Evolutionary conservation across 352 stramenopile species (phyloP).

Genomic region (Aphanomyces cochlioides): DNA sequence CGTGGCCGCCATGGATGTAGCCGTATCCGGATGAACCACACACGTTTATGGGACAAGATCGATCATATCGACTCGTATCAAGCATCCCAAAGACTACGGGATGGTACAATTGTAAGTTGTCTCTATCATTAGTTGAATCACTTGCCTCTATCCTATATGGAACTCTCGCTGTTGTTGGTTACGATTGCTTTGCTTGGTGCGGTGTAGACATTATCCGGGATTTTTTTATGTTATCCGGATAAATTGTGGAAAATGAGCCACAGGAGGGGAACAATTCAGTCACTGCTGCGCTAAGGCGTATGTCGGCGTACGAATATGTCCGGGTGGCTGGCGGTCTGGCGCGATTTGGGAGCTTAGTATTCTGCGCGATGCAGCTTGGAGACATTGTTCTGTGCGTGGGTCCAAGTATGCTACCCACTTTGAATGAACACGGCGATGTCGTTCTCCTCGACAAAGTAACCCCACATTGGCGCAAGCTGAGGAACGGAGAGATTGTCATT

Average conservation of each 20-base stretch:
- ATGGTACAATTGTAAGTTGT: too few relatives aligned
- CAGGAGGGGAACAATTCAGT: background rate
- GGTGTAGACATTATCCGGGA: background rate
- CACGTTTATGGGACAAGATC: too few relatives aligned
- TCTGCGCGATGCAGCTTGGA: conserved; percentile 59
- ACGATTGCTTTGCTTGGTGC: too few relatives aligned
- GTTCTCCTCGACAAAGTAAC: conserved; percentile 87
- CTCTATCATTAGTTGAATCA: too few relatives aligned
- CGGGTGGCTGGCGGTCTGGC: conserved; percentile 36
- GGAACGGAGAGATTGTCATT: conserved; percentile 85
- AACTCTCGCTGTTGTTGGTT: too few relatives aligned
- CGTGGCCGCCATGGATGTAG: too few relatives aligned
- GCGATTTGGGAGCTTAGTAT: conserved; percentile 69
- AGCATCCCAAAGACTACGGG: too few relatives aligned
- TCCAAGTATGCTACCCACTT: conserved; percentile 87
- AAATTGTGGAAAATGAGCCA: background rate
- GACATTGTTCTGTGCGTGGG: conserved; percentile 87
- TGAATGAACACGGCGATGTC: conserved; percentile 87
- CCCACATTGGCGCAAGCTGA: conserved; percentile 54
- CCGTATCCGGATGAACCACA: too few relatives aligned
- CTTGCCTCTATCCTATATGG: too few relatives aligned
- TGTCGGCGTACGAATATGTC: background rate
- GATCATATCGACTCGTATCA: too few relatives aligned
- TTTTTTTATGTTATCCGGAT: background rate
- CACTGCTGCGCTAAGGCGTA: too few relatives aligned